Conservation (phyloP, 805 yeast species). For the Zygosaccharomyces bailii region DNA sequence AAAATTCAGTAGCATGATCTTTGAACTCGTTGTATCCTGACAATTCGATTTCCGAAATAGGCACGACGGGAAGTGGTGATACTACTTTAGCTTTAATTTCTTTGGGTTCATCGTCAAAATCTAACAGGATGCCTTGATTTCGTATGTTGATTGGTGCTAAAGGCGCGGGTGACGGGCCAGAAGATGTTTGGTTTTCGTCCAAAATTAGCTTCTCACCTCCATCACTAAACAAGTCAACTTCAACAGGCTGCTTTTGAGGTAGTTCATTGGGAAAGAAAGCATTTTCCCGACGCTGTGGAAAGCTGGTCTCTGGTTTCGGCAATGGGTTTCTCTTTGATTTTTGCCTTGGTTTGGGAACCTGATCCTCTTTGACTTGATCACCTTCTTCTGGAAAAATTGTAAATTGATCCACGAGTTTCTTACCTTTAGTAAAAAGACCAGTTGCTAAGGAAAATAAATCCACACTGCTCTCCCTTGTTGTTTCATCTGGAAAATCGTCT, state of each 20-base stretch:
- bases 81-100: not conserved
- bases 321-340: not conserved
- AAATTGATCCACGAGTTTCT: slow-evolving; percentile 29
- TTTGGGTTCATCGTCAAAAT: slow-evolving; percentile 17
- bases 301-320: not conserved
- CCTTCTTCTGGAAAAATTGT: slow-evolving; percentile 25
- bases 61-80: slow-evolving; percentile 11
- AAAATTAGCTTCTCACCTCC: slow-evolving; percentile 8
- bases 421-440: slow-evolving; percentile 33
- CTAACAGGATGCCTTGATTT: slow-evolving; percentile 15
- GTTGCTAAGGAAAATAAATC: slow-evolving; percentile 28
- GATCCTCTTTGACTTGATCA: slow-evolving; percentile 12
- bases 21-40: slow-evolving; percentile 46
- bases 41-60: slow-evolving; percentile 31
- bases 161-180: not conserved
- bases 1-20: slow-evolving; percentile 57
- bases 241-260: slow-evolving; percentile 1
- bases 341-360: not conserved
- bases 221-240: slow-evolving; percentile 15
- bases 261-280: not conserved
- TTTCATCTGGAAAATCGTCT: slow-evolving; percentile 5
- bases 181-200: not conserved
- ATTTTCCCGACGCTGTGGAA: not conserved
- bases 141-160: not conserved
- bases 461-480: slow-evolving; percentile 4